Base-by-base conservation (phyloP, 495 filamentous ascomycete species). In the Mytilinidion resinicola region DNA sequence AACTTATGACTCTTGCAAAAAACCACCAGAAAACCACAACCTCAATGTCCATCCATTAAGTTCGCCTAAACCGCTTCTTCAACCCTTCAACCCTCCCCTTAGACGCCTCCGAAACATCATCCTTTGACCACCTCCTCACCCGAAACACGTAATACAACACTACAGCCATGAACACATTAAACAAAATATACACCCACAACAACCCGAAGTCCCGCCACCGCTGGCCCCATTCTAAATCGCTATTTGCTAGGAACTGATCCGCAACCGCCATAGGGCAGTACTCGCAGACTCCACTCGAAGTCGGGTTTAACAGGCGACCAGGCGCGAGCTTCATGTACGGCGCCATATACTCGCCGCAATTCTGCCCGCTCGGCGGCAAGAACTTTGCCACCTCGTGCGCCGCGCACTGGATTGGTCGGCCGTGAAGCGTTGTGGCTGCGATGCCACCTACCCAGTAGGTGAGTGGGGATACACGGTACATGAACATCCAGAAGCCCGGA, bases 401-500 rank as follows among this genome's bases (percentile, higher is more conserved):
- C 17, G 83, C 76, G 72, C 88, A 92, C 0, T 68, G 12, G 1
- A 87, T 81, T 0, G 66, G 21, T 1, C 78, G 78, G 35, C 84
- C 84, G 21, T 82, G 77, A 6, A 91, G 65, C 0, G 77, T 82
- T 0, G 75, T 77, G 0, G 83, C 79, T 11, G 89, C 65, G 68
- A 90, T 82, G 17, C 80, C 82, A 36, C 76, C 79, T 9, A 90
- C 80, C 1, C 88, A 73, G 61, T 91, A 90, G 0, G 84, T 87
- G 60, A 91, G 84, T 4, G 89, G 88, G 6, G 85, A 88, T 53
- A 88, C 74, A 30, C 85, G 83, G 70, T 91, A 89, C 86, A 91
- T 89, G 77, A 90, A 90, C 62, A 88, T 88, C 87, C 88, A 91
- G 76, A 91, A 91, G 10, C 81, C 70, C 14, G 86, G 86, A 36